Base-by-base conservation (phyloP, 2,329 filamentous ascomycete species). In the Pezicula rhizophila region DNA sequence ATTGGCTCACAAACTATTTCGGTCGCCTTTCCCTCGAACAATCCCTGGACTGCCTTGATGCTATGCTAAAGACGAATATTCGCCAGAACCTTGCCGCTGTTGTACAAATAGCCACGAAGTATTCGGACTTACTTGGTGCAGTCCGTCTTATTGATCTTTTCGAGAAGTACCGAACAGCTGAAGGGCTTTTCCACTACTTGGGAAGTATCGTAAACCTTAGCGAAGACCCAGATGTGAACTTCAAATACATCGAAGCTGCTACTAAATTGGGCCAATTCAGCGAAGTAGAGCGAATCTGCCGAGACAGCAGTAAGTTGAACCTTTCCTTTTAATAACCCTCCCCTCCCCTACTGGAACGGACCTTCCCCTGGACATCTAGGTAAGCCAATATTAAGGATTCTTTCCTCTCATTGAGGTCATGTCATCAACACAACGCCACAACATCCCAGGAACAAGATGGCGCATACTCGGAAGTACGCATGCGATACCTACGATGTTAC, bases 231-330 rank as follows among this genome's bases (percentile, higher is more conserved):
- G 93, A 99, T 65, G 93, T 99, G 26, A 87, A 93, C 66, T 99
- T 96, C 83, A 99, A 99, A 77, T 99, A 99, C 70, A 96, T 99
- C 51, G 92, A 99, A 71, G 90, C 93, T 48, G 93, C 95, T 28
- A 96, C 91, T 20, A 87, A 84, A 64, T 95, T 96, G 81, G 84
- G 85, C 26, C 92, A 99, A 70, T 82, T 96, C 64, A 91, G 89
- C 57, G 93, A 99, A 65, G 93, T 99, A 17, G 92, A 99, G 77
- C 87, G 93, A 47, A 92, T 99, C 63, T 97, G 92, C 74, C 84
- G 95, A 53, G 93, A 99, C 68, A 95, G 86, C 77, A 90, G 52
- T 58, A 50, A 58, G 52, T 55, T 26, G 38, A 34, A n/a, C 37
- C 33, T 18, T n/a, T n/a, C 26, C 14, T 47, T 42, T 46, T 28